Conservation (phyloP, 2,329 filamentous ascomycete genomes). For the Epichloe coenophiala region DNA sequence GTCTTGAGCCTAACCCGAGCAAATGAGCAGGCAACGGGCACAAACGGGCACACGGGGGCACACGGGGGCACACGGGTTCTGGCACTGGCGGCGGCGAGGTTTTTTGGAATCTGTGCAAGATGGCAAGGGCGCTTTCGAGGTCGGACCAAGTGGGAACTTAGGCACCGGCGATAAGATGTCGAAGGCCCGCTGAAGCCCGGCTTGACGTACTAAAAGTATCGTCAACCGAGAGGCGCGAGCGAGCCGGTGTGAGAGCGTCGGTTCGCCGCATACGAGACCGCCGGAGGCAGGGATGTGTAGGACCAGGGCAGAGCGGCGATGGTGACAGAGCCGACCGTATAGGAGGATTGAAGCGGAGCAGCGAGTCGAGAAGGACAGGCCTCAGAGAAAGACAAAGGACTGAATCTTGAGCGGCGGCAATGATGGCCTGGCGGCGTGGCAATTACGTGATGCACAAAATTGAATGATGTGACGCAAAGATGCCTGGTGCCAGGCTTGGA, state of each 20-base stretch:
- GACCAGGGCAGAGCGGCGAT: neutral
- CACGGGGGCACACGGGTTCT: neutral
- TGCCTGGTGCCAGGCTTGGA: neutral
- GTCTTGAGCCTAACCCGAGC: constrained; percentile 3
- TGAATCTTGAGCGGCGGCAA: neutral
- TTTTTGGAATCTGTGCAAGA: neutral
- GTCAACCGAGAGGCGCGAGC: constrained; percentile 4
- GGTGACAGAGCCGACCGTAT: neutral
- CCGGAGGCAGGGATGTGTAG: neutral
- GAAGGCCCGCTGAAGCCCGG: constrained; percentile 3
- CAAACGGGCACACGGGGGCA: too few species aligned
- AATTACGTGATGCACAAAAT: constrained; percentile 4
- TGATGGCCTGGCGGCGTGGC: neutral
- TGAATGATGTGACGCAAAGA: neutral
- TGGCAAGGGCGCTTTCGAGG: neutral
- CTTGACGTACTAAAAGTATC: constrained; percentile 1
- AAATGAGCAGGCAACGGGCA: neutral
- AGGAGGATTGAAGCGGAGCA: neutral
- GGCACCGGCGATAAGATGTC: neutral
- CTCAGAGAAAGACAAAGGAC: neutral
- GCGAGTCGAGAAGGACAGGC: neutral
- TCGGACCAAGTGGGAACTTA: neutral
- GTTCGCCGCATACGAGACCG: constrained; percentile 2
- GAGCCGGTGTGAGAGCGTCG: constrained; percentile 1
- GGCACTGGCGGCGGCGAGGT: neutral